Conservation (phyloP, 1,139 yeast species). For the Nakaseomyces bracarensis region DNA sequence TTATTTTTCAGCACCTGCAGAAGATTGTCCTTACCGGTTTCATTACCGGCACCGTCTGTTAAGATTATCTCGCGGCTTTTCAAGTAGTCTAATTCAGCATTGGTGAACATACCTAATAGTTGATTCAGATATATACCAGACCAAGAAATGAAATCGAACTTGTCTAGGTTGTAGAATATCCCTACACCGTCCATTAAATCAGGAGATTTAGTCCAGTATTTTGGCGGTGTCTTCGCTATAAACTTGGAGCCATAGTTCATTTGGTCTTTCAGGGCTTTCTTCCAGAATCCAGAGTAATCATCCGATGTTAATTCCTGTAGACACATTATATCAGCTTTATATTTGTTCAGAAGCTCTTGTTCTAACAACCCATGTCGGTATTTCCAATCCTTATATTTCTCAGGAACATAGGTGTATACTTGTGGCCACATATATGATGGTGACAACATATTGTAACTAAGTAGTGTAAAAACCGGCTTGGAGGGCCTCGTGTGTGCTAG, state of each 20-base stretch:
- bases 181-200: slow-evolving; percentile 53
- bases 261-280: slow-evolving; percentile 20
- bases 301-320: slow-evolving; percentile 50
- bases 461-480: slow-evolving; percentile 19
- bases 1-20: slow-evolving; percentile 36
- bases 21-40: slow-evolving; percentile 19
- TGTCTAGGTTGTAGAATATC: slow-evolving; percentile 40
- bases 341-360: slow-evolving; percentile 33
- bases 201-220: slow-evolving; percentile 40
- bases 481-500: slow-evolving; percentile 1
- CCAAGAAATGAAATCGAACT: slow-evolving; percentile 40
- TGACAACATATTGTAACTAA: slow-evolving; percentile 47
- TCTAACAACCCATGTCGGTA: slow-evolving; percentile 42
- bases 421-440: slow-evolving; percentile 53
- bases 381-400: slow-evolving; percentile 40
- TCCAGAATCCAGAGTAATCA: slow-evolving; percentile 42
- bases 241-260: slow-evolving; percentile 40
- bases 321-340: slow-evolving; percentile 50
- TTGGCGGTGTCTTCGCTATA: slow-evolving; percentile 42
- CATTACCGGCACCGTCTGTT: slow-evolving; percentile 29
- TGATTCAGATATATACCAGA: slow-evolving; percentile 40
- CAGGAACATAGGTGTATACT: slow-evolving; percentile 44
- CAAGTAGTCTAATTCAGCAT: slow-evolving; percentile 36
- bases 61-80: slow-evolving; percentile 26
- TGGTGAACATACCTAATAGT: slow-evolving; percentile 33